A percentile compares a stretch with the other conserved stretches of the same genome.
Conservation (phyloP, 2,329 filamentous ascomycete genomes). For the Penicillium sp. region DNA sequence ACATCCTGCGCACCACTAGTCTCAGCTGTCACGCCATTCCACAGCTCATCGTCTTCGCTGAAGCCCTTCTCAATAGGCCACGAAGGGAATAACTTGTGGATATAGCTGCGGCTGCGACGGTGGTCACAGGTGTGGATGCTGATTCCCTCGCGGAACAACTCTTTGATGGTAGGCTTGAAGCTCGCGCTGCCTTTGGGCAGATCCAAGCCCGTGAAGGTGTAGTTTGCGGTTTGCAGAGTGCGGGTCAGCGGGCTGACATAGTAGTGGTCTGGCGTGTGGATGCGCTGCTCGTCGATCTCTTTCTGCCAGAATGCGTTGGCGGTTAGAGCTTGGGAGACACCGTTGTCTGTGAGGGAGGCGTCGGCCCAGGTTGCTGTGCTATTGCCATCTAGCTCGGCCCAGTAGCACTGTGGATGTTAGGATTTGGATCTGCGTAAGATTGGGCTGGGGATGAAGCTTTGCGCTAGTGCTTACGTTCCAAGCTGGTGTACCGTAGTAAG, state of each 20-base stretch:
- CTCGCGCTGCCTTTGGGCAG: conserved; percentile 43
- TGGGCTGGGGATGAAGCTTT: background rate
- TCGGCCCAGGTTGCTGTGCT: conserved; percentile 58
- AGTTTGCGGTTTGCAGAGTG: conserved; percentile 57
- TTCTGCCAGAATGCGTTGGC: conserved; percentile 53
- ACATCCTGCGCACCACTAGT: conserved; percentile 50
- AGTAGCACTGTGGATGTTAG: conserved; percentile 52
- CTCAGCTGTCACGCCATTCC: conserved; percentile 53
- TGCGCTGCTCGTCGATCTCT: conserved; percentile 47
- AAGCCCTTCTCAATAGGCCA: conserved; percentile 57
- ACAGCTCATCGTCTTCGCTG: conserved; percentile 55
- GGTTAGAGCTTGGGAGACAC: conserved; percentile 52
- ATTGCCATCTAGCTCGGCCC: conserved; percentile 59
- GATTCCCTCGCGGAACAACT: conserved; percentile 59
- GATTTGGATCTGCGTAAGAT: background rate
- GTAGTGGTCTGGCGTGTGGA: conserved; percentile 57
- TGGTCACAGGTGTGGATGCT: conserved; percentile 64
- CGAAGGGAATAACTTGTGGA: conserved; percentile 50
- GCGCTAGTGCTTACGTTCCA: conserved; percentile 55
- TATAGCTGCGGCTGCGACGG: conserved; percentile 50
- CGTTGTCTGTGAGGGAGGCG: conserved; percentile 55
- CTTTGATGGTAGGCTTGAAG: conserved; percentile 58
- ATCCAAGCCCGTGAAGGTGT: conserved; percentile 53
- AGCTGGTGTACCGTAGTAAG: conserved; percentile 58
- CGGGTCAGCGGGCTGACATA: conserved; percentile 60